Evolutionary conservation across 768 basidiomycete genomes (phyloP), one percentile per base, ranked within the genome.

Genomic region (Termitomyces heimii): DNA sequence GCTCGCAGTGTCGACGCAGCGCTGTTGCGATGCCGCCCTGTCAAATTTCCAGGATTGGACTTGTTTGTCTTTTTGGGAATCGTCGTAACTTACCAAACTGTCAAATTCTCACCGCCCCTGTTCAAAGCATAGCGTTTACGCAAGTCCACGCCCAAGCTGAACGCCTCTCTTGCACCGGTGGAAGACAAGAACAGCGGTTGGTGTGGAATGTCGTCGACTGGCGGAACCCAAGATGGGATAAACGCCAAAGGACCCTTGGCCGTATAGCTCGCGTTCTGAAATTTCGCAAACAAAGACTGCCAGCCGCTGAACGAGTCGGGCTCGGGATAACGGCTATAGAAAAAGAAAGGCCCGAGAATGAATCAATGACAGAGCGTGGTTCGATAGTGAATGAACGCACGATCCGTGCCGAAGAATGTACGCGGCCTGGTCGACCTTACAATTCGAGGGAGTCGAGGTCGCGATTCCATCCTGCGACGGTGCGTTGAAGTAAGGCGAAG

Each of bases 361-460:
- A 35, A 5, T 16, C n/a, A n/a, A n/a, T n/a, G n/a, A n/a, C n/a
- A n/a, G n/a, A n/a, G 34, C 16, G 4, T 10, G 1, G 35, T 16
- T 2, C 6, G 13, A 18, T 18, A 7, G 18, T 18, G 5, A 18
- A 37, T 18, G 16, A 37, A 66, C 72, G 39, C 54, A 73, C 74
- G 76, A 68, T 55, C 76, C 76, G 59, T 78, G 77, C 0, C 77
- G 71, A 1, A 76, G 55, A 14, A 77, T 75, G 54, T 76, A 78
- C 4, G 76, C 75, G 0, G 77, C 76, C 57, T 76, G 75, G 35
- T 77, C 76, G 0, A 78, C 75, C 2, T 65, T 61, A 55, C 76
- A 78, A 24, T 73, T 73, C 1, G 63, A 51, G 3, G 77, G 76
- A 2, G 71, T 75, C 1, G 63, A 59, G 5, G 47, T 24, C 0